Percentiles rank a stretch among this genome's conserved stretches.
Conservation (phyloP, 768 basidiomycete species). For the Artomyces pyxidatus region DNA sequence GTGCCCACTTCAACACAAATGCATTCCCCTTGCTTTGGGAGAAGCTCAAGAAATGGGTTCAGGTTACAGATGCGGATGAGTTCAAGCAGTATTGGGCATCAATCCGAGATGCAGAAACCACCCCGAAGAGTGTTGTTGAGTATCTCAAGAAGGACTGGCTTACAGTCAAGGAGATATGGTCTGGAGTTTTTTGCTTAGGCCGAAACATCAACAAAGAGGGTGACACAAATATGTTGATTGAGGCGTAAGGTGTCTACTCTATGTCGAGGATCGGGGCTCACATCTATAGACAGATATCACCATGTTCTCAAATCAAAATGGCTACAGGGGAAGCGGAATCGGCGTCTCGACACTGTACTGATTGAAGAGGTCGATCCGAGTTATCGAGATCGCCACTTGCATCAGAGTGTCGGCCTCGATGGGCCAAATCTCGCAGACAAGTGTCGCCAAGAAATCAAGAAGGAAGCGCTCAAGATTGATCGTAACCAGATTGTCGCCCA, state of each 20-base stretch:
- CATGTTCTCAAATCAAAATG: neutral
- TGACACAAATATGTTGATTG: slow-evolving; percentile 4
- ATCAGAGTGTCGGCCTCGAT: neutral
- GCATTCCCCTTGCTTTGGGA: neutral
- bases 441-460: neutral
- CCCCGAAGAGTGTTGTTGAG: neutral
- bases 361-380: neutral
- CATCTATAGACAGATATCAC: neutral
- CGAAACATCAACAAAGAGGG: neutral
- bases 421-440: neutral
- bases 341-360: neutral
- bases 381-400: neutral
- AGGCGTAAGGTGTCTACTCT: neutral
- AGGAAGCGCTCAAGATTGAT: neutral
- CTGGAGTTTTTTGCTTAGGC: neutral
- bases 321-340: slow-evolving; percentile 1
- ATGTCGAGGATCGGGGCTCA: neutral
- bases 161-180: neutral
- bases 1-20: neutral
- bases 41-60: neutral
- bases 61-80: neutral
- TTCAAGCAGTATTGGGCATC: neutral
- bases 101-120: neutral
- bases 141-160: neutral
- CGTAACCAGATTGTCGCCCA: neutral